A percentile compares a stretch with the other conserved stretches of the same genome.
Conservation (phyloP, 257 asterid species). For the Salvia miltiorrhiza region DNA sequence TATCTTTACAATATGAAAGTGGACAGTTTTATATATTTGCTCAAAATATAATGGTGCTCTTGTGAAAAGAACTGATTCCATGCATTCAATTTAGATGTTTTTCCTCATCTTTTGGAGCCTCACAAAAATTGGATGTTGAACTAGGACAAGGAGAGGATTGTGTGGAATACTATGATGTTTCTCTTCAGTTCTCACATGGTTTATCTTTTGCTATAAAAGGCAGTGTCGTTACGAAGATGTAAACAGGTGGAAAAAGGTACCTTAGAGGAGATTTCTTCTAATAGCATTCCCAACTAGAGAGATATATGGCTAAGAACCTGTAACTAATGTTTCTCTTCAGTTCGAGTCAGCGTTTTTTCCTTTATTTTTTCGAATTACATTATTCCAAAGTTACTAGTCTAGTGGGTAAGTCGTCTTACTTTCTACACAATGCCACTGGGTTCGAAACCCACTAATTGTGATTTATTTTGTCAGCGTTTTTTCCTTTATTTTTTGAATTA, state of each 20-base stretch:
- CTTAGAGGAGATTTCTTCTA: background rate
- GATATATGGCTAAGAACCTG: constrained; percentile 8
- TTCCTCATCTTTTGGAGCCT: background rate
- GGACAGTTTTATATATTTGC: no score
- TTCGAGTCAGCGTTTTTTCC: no score
- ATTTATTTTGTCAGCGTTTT: no score
- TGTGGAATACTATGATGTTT: background rate
- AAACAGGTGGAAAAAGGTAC: background rate
- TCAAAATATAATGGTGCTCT: background rate
- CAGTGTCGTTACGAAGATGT: background rate
- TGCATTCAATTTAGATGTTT: background rate
- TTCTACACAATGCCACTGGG: no score
- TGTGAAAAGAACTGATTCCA: background rate
- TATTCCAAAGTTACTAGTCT: no score
- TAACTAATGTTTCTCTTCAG: constrained; percentile 13
- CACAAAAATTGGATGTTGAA: background rate
- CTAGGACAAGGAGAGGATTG: no score
- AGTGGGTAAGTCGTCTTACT: no score
- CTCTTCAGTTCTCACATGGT: background rate
- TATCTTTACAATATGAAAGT: no score
- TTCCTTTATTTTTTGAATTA: no score
- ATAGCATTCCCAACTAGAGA: background rate
- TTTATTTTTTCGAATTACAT: no score
- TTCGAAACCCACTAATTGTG: no score
- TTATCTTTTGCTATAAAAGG: background rate